These are phyloP conservation scores for Myxozyma melibiosi DNA, from an alignment of 805 yeast species.

Conservation along the genomic window DNA sequence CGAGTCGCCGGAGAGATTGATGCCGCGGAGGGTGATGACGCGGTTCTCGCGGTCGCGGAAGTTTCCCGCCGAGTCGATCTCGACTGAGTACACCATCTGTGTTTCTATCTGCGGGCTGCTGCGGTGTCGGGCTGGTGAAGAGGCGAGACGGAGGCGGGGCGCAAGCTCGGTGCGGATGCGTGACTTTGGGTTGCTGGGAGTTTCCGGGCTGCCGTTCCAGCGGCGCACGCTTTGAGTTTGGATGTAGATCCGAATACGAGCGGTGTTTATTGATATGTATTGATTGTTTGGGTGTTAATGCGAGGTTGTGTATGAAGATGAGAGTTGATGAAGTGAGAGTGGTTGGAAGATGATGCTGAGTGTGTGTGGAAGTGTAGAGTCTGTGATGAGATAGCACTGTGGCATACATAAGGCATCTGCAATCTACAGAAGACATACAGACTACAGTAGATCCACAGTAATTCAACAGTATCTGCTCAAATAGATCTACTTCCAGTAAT, in stretches of 20 bases:
- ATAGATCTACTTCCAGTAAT: no score
- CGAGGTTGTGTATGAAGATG: neutral
- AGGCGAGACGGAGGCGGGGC: neutral
- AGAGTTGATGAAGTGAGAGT: neutral
- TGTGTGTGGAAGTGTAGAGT: no score
- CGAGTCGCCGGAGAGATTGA: conserved; percentile 74
- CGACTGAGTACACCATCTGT: conserved; percentile 26
- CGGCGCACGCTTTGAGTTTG: neutral
- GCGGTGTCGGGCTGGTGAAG: neutral
- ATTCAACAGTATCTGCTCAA: no score
- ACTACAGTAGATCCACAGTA: no score
- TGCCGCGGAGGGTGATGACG: conserved; percentile 69
- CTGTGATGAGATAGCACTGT: no score
- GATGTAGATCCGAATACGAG: neutral
- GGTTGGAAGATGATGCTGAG: no score
- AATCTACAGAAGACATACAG: no score
- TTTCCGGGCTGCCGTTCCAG: neutral
- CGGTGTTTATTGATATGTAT: neutral
- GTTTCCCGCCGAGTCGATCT: conserved; percentile 35
- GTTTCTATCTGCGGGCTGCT: no score
- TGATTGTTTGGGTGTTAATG: neutral
- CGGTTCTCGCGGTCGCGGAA: conserved; percentile 62
- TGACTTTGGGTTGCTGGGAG: neutral
- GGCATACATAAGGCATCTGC: no score
- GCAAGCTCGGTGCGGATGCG: neutral